A percentile compares a stretch with the other conserved stretches of the same genome.
These are phyloP conservation scores for Globisporangium echinulatum DNA, from an alignment of 352 stramenopile genomes.

Conservation along the genomic window DNA sequence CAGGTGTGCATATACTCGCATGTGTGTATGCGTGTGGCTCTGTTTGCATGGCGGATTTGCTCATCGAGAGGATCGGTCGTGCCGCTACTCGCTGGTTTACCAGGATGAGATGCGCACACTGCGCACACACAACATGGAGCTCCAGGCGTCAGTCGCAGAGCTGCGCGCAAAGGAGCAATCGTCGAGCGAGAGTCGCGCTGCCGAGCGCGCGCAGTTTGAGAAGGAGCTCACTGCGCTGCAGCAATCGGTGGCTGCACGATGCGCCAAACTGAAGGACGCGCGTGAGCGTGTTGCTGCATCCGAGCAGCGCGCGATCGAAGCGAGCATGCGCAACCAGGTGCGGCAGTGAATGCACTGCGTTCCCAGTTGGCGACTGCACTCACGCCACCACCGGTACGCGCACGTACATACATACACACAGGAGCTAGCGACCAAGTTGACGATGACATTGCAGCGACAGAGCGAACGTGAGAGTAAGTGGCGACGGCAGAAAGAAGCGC, in stretches of 20 bases:
- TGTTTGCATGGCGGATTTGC: neutral
- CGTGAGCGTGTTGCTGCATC: neutral
- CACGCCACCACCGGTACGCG: neutral
- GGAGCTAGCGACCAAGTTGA: constrained; percentile 11
- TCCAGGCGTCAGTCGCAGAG: constrained; percentile 21
- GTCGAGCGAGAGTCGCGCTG: constrained; percentile 18
- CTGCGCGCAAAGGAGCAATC: constrained; percentile 18
- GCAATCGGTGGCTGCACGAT: constrained; percentile 12
- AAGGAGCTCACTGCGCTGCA: constrained; percentile 17
- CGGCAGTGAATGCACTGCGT: neutral
- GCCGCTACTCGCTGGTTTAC: neutral
- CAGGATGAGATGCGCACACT: constrained; percentile 14
- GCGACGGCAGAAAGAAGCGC: constrained; percentile 11
- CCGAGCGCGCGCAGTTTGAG: constrained; percentile 22
- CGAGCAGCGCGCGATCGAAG: constrained; percentile 3
- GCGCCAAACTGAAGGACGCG: constrained; percentile 5
- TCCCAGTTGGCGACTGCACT: neutral
- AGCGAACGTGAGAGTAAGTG: constrained; percentile 8
- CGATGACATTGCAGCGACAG: constrained; percentile 1
- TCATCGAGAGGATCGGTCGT: no score
- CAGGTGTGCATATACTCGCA: constrained; percentile 14
- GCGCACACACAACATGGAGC: constrained; percentile 13
- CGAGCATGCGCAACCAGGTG: constrained; percentile 11
- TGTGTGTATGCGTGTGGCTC: neutral
- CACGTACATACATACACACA: neutral